Base-by-base conservation (phyloP, 2,329 filamentous ascomycete species). In the Neonectria faginata region DNA sequence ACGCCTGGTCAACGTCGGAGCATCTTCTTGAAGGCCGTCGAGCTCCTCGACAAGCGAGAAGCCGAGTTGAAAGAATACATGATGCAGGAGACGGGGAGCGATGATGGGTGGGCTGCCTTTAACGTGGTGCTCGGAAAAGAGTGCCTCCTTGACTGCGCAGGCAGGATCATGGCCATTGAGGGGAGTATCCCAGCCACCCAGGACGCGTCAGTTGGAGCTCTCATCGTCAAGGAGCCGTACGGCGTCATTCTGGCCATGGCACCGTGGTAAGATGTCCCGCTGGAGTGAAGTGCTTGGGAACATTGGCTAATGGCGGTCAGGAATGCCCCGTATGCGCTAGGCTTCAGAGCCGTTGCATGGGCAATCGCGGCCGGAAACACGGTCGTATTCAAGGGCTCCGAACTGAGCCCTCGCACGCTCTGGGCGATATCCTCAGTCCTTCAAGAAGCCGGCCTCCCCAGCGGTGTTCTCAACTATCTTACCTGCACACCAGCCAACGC, bases 11-110 rank as follows among this genome's bases (percentile, higher is more conserved):
- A 82, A 10, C 87, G 89, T 51, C 85, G 89, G 60, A 83, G 87
- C 66, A 87, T 92, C 67, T 80, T 93, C 57, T 79, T 88, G 51
- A 87, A 84, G 72, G 86, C 89, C 0, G 88, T 89, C 2, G 85
- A 88, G 41, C 80, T 92, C 27, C 78, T 91, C 48, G 79, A 84
- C 22, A 77, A 78, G 18, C 83, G 87, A 6, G 79, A 80, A 16
- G 83, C 84, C 9, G 88, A 91, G 74, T 73, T 89, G 31, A 80
- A 79, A 16, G 75, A 80, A 39, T 87, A 87, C 74, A 86, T 88
- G 81, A 79, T 80, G 33, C 68, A 75, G 2, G 80, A 82, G 65
- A 79, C 79, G 5, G 78, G 65, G 44, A 76, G 64, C 33, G 62
- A 72, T 41, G 44, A 64, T 16, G 53, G 52, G 7, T 69, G 57